Conservation (phyloP, 2,329 filamentous ascomycete species). For the Cordyceps cateniannulata region DNA sequence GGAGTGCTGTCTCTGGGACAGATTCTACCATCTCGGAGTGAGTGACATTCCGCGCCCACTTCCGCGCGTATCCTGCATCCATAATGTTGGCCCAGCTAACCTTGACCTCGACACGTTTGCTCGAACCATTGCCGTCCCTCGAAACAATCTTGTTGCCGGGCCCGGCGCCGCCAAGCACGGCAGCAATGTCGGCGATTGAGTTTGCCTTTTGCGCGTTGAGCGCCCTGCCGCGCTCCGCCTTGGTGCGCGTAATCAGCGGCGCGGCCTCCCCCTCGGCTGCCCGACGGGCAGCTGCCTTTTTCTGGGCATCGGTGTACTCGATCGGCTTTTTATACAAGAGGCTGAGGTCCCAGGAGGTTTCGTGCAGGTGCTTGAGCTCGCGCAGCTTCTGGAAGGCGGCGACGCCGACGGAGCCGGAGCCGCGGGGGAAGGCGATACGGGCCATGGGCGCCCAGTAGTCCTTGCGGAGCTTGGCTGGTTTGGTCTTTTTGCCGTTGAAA, state of each 20-base stretch:
- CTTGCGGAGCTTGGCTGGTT: constrained; percentile 56
- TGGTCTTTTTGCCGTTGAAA: constrained; percentile 62
- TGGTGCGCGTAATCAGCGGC: constrained; percentile 29
- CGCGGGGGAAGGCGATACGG: constrained; percentile 49
- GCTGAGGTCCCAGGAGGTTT: constrained; percentile 51
- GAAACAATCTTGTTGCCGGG: constrained; percentile 42
- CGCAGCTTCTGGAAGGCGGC: constrained; percentile 57
- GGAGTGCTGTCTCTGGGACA: constrained; percentile 11
- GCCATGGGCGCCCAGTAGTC: constrained; percentile 62
- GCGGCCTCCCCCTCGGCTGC: constrained; percentile 24
- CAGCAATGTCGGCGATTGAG: constrained; percentile 57
- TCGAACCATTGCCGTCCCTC: constrained; percentile 14
- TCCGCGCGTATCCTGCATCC: constrained; percentile 39
- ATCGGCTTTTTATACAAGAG: constrained; percentile 34
- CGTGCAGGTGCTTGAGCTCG: constrained; percentile 57
- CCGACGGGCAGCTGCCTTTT: constrained; percentile 25
- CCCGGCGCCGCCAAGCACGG: constrained; percentile 45
- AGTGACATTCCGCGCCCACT: constrained; percentile 48
- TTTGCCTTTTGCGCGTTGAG: constrained; percentile 57
- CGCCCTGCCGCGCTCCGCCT: constrained; percentile 40
- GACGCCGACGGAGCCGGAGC: constrained; percentile 47
- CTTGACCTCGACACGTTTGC: constrained; percentile 33
- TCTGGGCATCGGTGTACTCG: constrained; percentile 27
- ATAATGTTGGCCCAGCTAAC: constrained; percentile 46
- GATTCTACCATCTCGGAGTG: constrained; percentile 33